Conservation (phyloP, 2,329 filamentous ascomycete genomes). For the Neopestalotiopsis sp. region DNA sequence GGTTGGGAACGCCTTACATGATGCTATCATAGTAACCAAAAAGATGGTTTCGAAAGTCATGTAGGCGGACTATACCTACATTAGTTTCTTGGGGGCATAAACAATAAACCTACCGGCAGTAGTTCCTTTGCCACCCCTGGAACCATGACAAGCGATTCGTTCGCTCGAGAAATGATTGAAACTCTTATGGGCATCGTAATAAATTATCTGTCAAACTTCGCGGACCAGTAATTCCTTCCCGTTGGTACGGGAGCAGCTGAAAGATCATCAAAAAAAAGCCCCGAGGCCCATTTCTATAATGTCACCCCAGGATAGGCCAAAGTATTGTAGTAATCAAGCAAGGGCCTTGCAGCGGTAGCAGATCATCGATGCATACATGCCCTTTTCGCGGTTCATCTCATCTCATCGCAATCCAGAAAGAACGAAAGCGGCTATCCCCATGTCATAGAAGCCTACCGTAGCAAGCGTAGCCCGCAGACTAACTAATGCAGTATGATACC, state of each 20-base stretch:
- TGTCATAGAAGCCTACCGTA: not conserved
- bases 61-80: not conserved
- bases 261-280: not conserved
- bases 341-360: not conserved
- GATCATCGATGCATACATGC: not conserved
- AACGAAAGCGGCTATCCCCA: not conserved
- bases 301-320: not conserved
- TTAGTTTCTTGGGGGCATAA: not conserved
- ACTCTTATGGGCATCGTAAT: not conserved
- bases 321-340: no score
- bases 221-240: conserved; percentile 2
- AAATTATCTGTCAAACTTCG: conserved; percentile 5
- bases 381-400: not conserved
- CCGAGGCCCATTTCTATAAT: not conserved
- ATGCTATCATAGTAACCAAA: not conserved
- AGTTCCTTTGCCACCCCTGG: no score
- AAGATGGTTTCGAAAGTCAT: not conserved
- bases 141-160: conserved; percentile 11
- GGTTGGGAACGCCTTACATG: conserved; percentile 9
- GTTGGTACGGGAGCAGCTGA: not conserved
- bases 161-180: not conserved
- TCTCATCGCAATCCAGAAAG: not conserved
- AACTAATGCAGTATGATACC: conserved; percentile 15
- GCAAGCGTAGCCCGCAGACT: not conserved
- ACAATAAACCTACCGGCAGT: not conserved